A percentile compares a stretch with the other conserved stretches of the same genome.
These are phyloP conservation scores for Sporisorium graminicola DNA, from an alignment of 1,284 basidiomycete genomes.

Conservation along the genomic window DNA sequence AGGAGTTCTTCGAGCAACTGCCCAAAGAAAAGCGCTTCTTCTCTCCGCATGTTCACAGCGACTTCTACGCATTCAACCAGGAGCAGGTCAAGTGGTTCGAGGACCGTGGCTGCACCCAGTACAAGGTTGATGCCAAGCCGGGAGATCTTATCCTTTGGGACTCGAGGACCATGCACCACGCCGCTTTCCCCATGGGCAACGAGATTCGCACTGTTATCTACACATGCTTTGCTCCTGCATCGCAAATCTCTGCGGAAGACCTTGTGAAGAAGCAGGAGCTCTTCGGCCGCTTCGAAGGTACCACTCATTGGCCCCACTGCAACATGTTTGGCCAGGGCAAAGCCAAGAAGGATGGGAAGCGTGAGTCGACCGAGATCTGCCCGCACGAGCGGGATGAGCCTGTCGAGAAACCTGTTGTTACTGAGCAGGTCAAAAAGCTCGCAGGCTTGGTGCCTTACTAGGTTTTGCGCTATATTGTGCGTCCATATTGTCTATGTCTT, in stretches of 20 bases:
- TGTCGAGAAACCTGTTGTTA: conserved; percentile 16
- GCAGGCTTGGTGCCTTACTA: conserved; percentile 17
- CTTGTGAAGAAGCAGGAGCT: conserved; percentile 11
- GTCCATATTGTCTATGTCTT: too few relatives aligned
- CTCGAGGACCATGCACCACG: conserved; percentile 50
- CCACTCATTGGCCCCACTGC: conserved; percentile 24
- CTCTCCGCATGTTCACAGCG: conserved; percentile 28
- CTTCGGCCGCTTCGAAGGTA: conserved; percentile 8
- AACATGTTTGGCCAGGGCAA: conserved; percentile 21
- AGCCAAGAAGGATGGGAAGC: conserved; percentile 20
- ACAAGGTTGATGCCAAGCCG: conserved; percentile 59
- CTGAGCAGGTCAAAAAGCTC: conserved; percentile 19
- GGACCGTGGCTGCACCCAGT: conserved; percentile 56
- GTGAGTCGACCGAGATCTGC: conserved; percentile 18
- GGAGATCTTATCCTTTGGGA: conserved; percentile 64
- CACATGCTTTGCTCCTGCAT: conserved; percentile 9
- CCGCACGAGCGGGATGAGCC: conserved; percentile 18
- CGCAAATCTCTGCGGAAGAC: conserved; percentile 1
- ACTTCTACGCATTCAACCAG: conserved; percentile 66
- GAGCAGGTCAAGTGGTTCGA: conserved; percentile 61
- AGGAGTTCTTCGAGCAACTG: conserved; percentile 69
- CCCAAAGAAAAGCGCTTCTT: conserved; percentile 56
- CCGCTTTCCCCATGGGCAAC: conserved; percentile 12
- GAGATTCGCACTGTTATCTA: conserved; percentile 36
- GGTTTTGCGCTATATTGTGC: too few relatives aligned